These are phyloP conservation scores for Venturia pyrina DNA, from an alignment of 2,329 filamentous ascomycete species.

Conservation along the genomic window DNA sequence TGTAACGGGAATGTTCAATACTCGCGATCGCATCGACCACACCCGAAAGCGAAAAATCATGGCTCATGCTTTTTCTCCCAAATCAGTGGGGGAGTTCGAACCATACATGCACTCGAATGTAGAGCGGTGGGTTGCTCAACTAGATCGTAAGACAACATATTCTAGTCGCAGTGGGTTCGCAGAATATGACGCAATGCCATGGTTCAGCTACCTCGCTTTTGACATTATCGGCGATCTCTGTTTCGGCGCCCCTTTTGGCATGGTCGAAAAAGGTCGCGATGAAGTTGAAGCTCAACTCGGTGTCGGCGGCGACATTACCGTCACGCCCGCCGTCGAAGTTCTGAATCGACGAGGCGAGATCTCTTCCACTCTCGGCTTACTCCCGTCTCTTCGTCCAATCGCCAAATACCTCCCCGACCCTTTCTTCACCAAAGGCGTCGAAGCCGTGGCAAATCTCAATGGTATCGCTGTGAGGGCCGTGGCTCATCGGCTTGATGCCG, in stretches of 20 bases:
- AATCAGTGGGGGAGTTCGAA: conserved; percentile 75
- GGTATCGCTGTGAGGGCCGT: conserved; percentile 82
- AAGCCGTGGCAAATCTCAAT: conserved; percentile 68
- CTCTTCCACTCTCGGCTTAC: conserved; percentile 61
- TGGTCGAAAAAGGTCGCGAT: conserved; percentile 70
- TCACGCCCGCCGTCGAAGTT: conserved; percentile 73
- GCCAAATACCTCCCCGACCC: conserved; percentile 71
- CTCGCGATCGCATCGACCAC: conserved; percentile 69
- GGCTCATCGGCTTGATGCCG: conserved; percentile 60
- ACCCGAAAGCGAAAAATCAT: conserved; percentile 82
- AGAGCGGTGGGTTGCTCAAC: conserved; percentile 53
- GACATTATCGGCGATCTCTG: conserved; percentile 46
- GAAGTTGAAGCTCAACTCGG: conserved; percentile 61
- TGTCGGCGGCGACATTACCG: conserved; percentile 51
- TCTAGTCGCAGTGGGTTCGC: conserved; percentile 44
- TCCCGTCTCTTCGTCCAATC: conserved; percentile 65
- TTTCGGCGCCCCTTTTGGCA: conserved; percentile 73
- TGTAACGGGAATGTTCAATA: conserved; percentile 78
- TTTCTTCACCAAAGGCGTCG: conserved; percentile 66
- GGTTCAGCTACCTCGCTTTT: conserved; percentile 63
- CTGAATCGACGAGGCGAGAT: conserved; percentile 83
- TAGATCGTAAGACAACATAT: conserved; percentile 58
- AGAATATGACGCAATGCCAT: conserved; percentile 61
- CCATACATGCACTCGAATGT: conserved; percentile 79
- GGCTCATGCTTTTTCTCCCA: conserved; percentile 75